Evolutionary conservation across 1,139 yeast genomes (phyloP).

Genomic region (Candida albicans): DNA sequence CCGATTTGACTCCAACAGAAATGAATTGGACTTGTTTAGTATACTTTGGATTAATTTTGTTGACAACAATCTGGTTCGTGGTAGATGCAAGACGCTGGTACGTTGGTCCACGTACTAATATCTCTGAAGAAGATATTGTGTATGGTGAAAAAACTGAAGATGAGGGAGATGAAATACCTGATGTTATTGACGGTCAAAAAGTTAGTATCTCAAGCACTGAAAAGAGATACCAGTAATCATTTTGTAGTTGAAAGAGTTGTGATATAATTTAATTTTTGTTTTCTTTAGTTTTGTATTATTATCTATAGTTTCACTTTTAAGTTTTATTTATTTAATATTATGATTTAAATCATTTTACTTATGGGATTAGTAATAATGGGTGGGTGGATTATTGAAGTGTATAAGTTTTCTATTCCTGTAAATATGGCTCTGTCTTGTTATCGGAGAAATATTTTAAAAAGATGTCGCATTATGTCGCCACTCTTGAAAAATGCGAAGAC

Average conservation of each 20-base stretch:
- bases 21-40: constrained; percentile 78
- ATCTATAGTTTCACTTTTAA: too few species aligned
- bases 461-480: too few species aligned
- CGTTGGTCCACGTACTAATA: constrained; percentile 65
- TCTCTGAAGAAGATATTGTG: constrained; percentile 36
- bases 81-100: constrained; percentile 65
- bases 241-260: background rate
- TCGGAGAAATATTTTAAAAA: too few species aligned
- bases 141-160: constrained; percentile 15
- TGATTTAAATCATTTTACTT: too few species aligned
- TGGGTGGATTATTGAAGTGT: too few species aligned
- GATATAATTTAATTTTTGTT: background rate
- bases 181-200: constrained; percentile 11
- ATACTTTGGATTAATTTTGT: constrained; percentile 61
- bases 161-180: constrained; percentile 11
- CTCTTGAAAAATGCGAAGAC: too few species aligned
- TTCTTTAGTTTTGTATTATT: background rate
- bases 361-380: too few species aligned
- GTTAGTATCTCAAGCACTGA: constrained; percentile 7
- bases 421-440: too few species aligned
- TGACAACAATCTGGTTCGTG: constrained; percentile 53
- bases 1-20: constrained; percentile 40
- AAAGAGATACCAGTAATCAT: constrained; percentile 1
- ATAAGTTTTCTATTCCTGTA: too few species aligned
- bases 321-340: too few species aligned